Base-by-base conservation (phyloP, 2,329 filamentous ascomycete genomes). In the Neofusicoccum ribis region DNA sequence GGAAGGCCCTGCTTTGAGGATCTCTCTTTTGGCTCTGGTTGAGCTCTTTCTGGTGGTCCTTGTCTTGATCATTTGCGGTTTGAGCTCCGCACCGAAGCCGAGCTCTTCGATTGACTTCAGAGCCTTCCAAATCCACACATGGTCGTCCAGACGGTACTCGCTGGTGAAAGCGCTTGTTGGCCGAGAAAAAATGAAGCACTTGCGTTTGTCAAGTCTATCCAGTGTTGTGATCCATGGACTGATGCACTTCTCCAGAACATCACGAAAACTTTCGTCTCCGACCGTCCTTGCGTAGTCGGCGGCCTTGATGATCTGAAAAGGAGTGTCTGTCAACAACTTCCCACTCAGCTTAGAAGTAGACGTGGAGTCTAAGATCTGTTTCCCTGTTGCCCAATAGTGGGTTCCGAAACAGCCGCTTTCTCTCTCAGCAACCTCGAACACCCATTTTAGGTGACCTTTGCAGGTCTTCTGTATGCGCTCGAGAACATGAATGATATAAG, bases 51-150 rank as follows among this genome's bases (percentile, higher is more conserved):
- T 34, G n/a, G 23, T 23, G 3, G 37, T 44, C 39, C 36, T 20
- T 3, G 41, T 15, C 20, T 46, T 59, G 39, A 27, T 14, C 7
- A 20, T 51, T 46, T 62, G 36, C 6, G 36, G 31, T n/a, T 51
- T 49, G 23, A 62, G 23, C 4, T 47, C 47, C 3, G 17, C 20
- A 2, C 17, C 36, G 2, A 65, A 31, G 14, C 58, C 58, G 2
- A 62, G 20, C 3, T 61, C 39, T 27, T 65, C 44, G 14, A 65
- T 52, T 4, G 46, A 63, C 23, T 31, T 49, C 5, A 65, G 39
- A 7, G 56, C 64, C 5, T 44, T 63, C 64, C 64, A 65, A 7
- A 63, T 65, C 64, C 64, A 65, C 5, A 65, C 47, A 15, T 65
- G 56, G 20, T 63, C 46, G 2, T 65, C 64, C n/a, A 65, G 20